These are phyloP conservation scores for Nidula microcarpa DNA, from an alignment of 768 basidiomycete genomes.

Conservation along the genomic window DNA sequence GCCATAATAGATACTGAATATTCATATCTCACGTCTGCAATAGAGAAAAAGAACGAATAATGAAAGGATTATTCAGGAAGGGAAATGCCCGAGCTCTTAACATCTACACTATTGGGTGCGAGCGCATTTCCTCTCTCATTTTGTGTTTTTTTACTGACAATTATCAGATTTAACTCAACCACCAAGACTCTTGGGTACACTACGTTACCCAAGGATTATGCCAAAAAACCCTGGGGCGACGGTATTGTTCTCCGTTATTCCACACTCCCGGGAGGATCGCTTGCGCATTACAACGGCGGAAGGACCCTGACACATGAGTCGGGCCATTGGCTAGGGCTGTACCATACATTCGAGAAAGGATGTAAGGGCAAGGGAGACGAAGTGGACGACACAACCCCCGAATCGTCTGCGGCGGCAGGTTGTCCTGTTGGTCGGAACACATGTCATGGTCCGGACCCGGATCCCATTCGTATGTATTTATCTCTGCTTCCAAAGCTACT, in stretches of 20 bases:
- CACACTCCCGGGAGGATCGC: constrained; percentile 35
- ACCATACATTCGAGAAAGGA: constrained; percentile 44
- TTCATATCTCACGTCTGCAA: not conserved
- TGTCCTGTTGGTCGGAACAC: constrained; percentile 28
- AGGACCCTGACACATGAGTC: constrained; percentile 47
- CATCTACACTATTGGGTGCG: constrained; percentile 31
- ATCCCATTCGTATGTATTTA: constrained; percentile 36
- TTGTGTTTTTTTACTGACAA: constrained; percentile 6
- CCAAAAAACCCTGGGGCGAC: constrained; percentile 31
- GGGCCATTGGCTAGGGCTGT: constrained; percentile 48
- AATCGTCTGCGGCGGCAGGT: constrained; percentile 29
- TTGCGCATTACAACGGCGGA: constrained; percentile 37
- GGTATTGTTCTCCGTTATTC: constrained; percentile 38
- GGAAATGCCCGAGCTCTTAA: constrained; percentile 34
- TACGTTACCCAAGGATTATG: constrained; percentile 42
- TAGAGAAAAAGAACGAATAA: constrained; percentile 24
- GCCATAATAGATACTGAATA: not conserved
- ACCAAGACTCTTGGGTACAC: constrained; percentile 39
- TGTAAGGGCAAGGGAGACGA: constrained; percentile 31
- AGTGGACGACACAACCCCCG: constrained; percentile 40
- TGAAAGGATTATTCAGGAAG: constrained; percentile 32
- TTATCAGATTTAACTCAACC: constrained; percentile 14
- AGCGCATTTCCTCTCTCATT: constrained; percentile 4
- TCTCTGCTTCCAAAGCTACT: not conserved
- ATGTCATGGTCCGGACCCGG: constrained; percentile 25